Evolutionary conservation across 352 stramenopile species (phyloP), one percentile per base, ranked within the genome.

Genomic region (Phytopythium chamaehyphon): DNA sequence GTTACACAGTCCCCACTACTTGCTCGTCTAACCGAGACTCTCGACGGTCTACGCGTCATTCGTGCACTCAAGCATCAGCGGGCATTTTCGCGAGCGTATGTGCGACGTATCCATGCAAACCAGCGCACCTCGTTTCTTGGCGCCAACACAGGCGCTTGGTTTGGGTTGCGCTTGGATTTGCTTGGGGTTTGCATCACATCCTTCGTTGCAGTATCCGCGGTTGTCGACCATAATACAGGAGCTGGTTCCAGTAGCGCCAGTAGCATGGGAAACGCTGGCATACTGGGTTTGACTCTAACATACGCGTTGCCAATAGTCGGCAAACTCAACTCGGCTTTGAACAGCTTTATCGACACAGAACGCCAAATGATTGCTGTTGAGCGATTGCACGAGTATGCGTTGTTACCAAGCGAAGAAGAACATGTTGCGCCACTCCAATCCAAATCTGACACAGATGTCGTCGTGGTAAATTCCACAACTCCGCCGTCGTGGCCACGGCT

Each of bases 341-440:
- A 80, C 5, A 88, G 77, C 24, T 93, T 96, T 22, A 68, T 93
- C 31, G 85, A 92, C 43, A 95, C 88, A 1, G 90, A 97, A 63
- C 87, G 91, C 22, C 81, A 96, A 37, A 95, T 97, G 82, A 90
- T 97, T n/a, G 76, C 81, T 6, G 86, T 96, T 14, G 88, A 97
- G 61, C 83, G 89, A 15, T 71, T 96, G 23, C 77, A 83, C 26
- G 87, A 96, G 61, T 97, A 96, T 66, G 52, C 63, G 0, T 64
- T 72, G 45, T 47, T 94, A 8, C 56, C 74, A 1, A 48, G 62
- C 6, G 83, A 91, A 56, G 74, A 83, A 47, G n/a, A 36, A 1
- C 44, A 66, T 5, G 55, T 80, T 24, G 48, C 51, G 15, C 10
- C 24, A 10, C 21, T 11, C 45, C 19, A 44, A 39, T 3, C 6